Conservation (phyloP, 129 eudicot genomes). For the Daucus carota region DH1_v3.0 NC_030384.2:38387001-38387500, state of each 20-base stretch:
- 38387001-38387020: neutral
- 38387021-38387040: neutral
- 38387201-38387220: neutral
- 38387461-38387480: slow-evolving; percentile 37
- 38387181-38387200: neutral
- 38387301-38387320: neutral
- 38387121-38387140: neutral
- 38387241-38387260: neutral
- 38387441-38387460: neutral
- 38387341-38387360: too few relatives aligned
- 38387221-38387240: neutral
- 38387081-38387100: neutral
- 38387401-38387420: neutral
- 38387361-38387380: too few relatives aligned
- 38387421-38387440: neutral
- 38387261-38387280: neutral
- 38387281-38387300: neutral
- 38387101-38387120: neutral
- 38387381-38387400: too few relatives aligned
- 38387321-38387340: neutral
- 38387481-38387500: slow-evolving; percentile 54
- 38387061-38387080: neutral
- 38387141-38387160: neutral
- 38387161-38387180: neutral
- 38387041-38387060: neutral